These are phyloP conservation scores for Aspergillus pseudoglaucus DNA, from an alignment of 2,329 filamentous ascomycete genomes.

Conservation along the genomic window DNA sequence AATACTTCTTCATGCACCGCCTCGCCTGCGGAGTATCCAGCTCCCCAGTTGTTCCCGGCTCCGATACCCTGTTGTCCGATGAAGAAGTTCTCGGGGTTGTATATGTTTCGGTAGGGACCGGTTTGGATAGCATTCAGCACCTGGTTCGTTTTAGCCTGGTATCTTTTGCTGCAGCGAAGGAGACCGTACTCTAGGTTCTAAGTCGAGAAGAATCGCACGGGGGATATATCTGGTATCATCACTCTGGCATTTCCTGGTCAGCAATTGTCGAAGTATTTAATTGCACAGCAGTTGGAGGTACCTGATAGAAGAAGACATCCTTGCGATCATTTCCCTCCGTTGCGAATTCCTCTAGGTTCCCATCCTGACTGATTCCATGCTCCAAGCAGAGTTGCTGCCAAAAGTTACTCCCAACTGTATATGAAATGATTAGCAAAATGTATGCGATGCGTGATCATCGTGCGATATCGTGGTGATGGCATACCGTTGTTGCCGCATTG, in stretches of 20 bases:
- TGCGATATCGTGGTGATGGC: conserved; percentile 27
- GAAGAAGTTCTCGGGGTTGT: conserved; percentile 99
- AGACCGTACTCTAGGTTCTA: conserved; percentile 71
- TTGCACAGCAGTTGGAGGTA: conserved; percentile 13
- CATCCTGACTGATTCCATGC: conserved; percentile 95
- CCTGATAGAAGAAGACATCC: conserved; percentile 96
- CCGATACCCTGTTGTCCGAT: conserved; percentile 89
- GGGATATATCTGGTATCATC: conserved; percentile 98
- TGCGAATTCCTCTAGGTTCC: conserved; percentile 94
- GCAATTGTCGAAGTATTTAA: conserved; percentile 4
- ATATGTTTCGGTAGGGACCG: conserved; percentile 94
- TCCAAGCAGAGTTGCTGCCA: conserved; percentile 98
- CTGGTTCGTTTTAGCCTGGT: conserved; percentile 28
- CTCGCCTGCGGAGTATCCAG: conserved; percentile 90
- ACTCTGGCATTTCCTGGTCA: conserved; percentile 50
- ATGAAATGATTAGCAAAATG: conserved; percentile 23
- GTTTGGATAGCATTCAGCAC: conserved; percentile 89
- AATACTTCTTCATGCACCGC: conserved; percentile 92
- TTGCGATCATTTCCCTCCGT: conserved; percentile 97
- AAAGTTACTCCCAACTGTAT: conserved; percentile 85
- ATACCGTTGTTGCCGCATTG: conserved; percentile 98
- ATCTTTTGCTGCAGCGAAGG: not conserved
- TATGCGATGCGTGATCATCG: not conserved
- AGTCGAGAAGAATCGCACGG: conserved; percentile 86
- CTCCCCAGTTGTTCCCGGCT: conserved; percentile 97